These are phyloP conservation scores for Sequoiadendron giganteum DNA, from an alignment of 75 land plant genomes.

Conservation along the genomic window DNA sequence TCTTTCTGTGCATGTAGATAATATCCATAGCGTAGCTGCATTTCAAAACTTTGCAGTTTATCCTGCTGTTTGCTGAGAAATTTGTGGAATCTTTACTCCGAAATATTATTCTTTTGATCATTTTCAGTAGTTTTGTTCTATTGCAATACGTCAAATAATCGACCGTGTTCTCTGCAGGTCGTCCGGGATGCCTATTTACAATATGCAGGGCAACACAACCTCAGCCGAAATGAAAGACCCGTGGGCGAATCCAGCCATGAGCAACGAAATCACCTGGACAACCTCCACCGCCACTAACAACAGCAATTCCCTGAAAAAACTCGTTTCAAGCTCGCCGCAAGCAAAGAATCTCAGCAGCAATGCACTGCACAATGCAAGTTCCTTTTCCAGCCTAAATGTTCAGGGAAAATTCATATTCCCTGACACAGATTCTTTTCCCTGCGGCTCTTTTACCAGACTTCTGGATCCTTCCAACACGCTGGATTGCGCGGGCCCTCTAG, in stretches of 20 bases:
- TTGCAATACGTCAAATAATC: background rate
- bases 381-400: background rate
- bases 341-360: background rate
- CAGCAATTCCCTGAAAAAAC: background rate
- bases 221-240: slow-evolving; percentile 4
- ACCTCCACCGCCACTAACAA: background rate
- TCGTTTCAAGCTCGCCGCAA: slow-evolving; percentile 7
- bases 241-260: background rate
- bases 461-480: slow-evolving; percentile 6
- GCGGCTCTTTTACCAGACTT: slow-evolving; percentile 13
- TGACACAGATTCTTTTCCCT: background rate
- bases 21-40: background rate
- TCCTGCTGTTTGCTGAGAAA: background rate
- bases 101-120: background rate
- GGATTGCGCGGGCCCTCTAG: background rate
- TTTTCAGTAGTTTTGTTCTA: background rate
- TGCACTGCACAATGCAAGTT: background rate
- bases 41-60: background rate
- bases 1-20: too few species aligned
- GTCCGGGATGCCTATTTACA: background rate
- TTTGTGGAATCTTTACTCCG: background rate
- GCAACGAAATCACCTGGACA: background rate
- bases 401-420: background rate
- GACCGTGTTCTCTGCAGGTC: background rate
- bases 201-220: background rate